Conservation (phyloP, 2,329 filamentous ascomycete genomes). For the Lecanosticta acicola region DNA sequence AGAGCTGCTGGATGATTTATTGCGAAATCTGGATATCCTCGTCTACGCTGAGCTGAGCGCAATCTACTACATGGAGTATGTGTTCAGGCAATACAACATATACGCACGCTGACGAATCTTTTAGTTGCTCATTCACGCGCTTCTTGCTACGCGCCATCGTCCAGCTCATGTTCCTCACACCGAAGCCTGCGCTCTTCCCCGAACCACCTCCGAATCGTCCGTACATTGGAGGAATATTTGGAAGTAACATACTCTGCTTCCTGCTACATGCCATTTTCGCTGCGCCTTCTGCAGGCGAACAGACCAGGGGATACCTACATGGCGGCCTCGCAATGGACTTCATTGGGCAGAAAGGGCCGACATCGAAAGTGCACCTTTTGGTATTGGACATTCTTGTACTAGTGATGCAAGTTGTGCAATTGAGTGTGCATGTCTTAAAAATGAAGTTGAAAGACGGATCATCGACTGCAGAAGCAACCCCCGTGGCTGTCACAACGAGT, state of each 20-base stretch:
- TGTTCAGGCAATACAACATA: background rate
- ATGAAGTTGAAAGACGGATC: conserved; percentile 42
- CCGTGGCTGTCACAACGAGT: conserved; percentile 10
- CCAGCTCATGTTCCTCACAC: conserved; percentile 55
- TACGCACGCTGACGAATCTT: conserved; percentile 13
- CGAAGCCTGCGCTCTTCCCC: conserved; percentile 50
- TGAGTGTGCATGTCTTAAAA: conserved; percentile 50
- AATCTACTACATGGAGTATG: conserved; percentile 60
- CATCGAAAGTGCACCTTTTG: conserved; percentile 49
- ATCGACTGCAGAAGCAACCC: conserved; percentile 8
- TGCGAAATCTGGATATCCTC: conserved; percentile 54
- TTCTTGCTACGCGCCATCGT: conserved; percentile 51
- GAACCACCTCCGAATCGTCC: conserved; percentile 47
- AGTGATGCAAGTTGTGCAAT: conserved; percentile 52
- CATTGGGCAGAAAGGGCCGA: conserved; percentile 55
- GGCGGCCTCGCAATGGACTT: conserved; percentile 61
- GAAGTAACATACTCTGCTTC: conserved; percentile 52
- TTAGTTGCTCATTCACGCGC: conserved; percentile 50
- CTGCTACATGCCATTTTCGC: conserved; percentile 45
- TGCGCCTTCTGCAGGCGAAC: conserved; percentile 42
- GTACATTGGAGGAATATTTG: conserved; percentile 50
- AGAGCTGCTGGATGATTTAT: conserved; percentile 50
- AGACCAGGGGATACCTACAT: conserved; percentile 52
- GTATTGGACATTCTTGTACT: conserved; percentile 51
- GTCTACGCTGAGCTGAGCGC: conserved; percentile 58